phyloP scores from a whole-genome alignment of 75 land plant species.

The Picea glauca region DNA sequence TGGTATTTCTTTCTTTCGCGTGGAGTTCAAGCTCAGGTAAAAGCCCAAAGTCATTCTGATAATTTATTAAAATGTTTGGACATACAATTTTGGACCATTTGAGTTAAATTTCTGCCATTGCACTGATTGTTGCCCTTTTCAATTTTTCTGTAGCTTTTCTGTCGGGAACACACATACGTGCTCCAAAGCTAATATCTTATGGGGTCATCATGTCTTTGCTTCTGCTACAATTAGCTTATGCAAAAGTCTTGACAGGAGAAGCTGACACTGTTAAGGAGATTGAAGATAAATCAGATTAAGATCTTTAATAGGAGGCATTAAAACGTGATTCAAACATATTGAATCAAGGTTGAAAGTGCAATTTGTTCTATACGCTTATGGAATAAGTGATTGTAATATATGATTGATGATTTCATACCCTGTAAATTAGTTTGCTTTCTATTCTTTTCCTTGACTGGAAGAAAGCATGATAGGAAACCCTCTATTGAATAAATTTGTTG shows the following conservation, averaged over 20 bases:
- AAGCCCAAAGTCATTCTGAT: background rate
- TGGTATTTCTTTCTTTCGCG: constrained; percentile 44
- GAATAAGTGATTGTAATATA: too few relatives aligned
- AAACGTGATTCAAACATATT: too few relatives aligned
- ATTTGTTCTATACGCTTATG: too few relatives aligned
- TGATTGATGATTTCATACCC: too few relatives aligned
- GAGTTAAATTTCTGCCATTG: background rate
- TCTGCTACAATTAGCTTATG: constrained; percentile 44
- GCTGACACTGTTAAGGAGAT: constrained; percentile 3
- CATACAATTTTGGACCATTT: constrained; percentile 2
- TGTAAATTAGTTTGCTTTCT: too few relatives aligned
- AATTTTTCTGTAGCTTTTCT: constrained; percentile 26
- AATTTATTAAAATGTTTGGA: background rate
- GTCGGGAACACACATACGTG: constrained; percentile 41
- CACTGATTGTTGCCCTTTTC: background rate
- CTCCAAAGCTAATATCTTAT: constrained; percentile 37
- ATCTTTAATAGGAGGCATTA: background rate
- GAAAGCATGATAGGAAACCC: too few relatives aligned
- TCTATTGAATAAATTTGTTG: too few relatives aligned
- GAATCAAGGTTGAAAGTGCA: too few relatives aligned
- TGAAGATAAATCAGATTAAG: constrained; percentile 17
- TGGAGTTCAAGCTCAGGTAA: constrained; percentile 57
- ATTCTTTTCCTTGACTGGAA: too few relatives aligned
- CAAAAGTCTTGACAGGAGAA: constrained; percentile 35
- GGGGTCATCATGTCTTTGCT: constrained; percentile 40